phyloP scores from a whole-genome alignment of 345 rosid genomes.

The Salix viminalis region DNA sequence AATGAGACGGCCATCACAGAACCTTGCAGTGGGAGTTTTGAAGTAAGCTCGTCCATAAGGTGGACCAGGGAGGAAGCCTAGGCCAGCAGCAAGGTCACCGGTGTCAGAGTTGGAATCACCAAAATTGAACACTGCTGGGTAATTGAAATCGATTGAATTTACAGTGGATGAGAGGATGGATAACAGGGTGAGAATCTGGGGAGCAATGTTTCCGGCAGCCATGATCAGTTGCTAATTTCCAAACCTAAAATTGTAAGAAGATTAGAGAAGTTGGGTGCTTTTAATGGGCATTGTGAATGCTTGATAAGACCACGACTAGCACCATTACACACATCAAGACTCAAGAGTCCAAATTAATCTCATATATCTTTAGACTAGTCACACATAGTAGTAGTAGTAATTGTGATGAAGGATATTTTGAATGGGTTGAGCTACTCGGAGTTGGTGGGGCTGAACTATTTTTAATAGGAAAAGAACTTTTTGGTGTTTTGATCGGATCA shows the following conservation, averaged over 20 bases:
- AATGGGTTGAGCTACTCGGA: too few relatives aligned
- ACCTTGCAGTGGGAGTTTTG: constrained; percentile 49
- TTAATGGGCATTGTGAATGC: not conserved
- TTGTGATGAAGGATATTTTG: too few relatives aligned
- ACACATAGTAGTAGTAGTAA: too few relatives aligned
- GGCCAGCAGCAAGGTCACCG: constrained; percentile 45
- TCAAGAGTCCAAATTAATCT: not conserved
- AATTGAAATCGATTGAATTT: constrained; percentile 35
- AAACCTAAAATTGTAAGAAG: not conserved
- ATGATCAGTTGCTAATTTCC: constrained; percentile 1
- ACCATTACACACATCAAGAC: not conserved
- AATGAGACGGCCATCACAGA: constrained; percentile 63
- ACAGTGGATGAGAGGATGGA: constrained; percentile 5
- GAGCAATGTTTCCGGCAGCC: not conserved
- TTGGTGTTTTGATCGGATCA: too few relatives aligned
- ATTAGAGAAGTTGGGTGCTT: not conserved
- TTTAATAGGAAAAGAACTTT: too few relatives aligned
- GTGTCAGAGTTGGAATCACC: constrained; percentile 82
- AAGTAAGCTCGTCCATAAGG: constrained; percentile 50
- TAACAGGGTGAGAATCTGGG: constrained; percentile 9
- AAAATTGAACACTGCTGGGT: constrained; percentile 47
- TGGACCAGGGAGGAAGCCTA: constrained; percentile 37
- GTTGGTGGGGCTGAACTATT: too few relatives aligned
- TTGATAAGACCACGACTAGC: not conserved
- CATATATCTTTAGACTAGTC: not conserved